Base-by-base conservation (phyloP, 2,329 filamentous ascomycete genomes). In the Ciborinia camelliae region DNA sequence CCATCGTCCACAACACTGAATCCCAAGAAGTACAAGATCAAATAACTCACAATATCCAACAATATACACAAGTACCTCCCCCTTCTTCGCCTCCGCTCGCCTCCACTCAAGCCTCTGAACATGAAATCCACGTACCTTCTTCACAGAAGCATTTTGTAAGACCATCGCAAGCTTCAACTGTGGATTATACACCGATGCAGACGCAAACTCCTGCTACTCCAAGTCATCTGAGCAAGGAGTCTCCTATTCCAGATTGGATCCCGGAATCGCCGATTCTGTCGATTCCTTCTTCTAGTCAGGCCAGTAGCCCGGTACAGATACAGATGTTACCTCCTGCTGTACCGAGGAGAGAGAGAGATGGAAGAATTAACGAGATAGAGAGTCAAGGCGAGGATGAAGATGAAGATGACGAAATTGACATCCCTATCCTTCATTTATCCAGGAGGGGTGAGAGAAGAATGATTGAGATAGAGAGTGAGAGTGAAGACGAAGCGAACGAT, bases 161-260 rank as follows among this genome's bases (percentile, higher is more conserved):
- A 14, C 61, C 65, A 7, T 75, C 74, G 5, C 73, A 75, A 66
- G 74, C 74, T n/a, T 68, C 69, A 10, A 75, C 73, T 2, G 72
- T 74, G 4, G 72, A 74, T 52, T 68, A 74, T 26, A 71, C 67
- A n/a, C n/a, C n/a, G n/a, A n/a, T n/a, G 2, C 72, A 73, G 15
- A 50, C 53, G 9, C 32, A 63, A 51, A 51, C 57, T 30, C 43
- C 57, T n/a, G 20, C 15, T 39, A 60, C 54, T 15, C 45, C 26
- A 10, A 20, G 28, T 35, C 43, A 4, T 30, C 20, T 3, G 8
- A 48, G 39, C 7, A 26, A 20, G 30, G 69, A 32, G 59, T 52
- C 30, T 63, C 59, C n/a, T 26, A n/a, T 55, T 12, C 55, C 51
- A 14, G 71, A 74, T 7, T 47, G 73, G 1, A 65, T 74, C 20